Conservation (phyloP, 2,329 filamentous ascomycete species). For the Chrysoporthe deuterocubensis region DNA sequence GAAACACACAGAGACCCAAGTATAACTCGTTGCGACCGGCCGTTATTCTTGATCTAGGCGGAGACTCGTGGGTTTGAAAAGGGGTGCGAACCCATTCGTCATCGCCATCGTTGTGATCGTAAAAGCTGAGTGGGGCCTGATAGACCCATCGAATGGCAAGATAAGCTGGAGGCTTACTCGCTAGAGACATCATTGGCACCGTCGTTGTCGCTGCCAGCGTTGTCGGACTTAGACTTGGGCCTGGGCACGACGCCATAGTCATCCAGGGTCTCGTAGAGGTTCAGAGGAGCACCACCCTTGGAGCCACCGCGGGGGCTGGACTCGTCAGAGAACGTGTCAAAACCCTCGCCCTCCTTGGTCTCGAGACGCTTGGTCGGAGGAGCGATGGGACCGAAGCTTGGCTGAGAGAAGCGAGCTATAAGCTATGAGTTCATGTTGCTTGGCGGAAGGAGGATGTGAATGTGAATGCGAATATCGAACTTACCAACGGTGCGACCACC, state of each 20-base stretch:
- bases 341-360: not conserved
- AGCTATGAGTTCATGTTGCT: not conserved
- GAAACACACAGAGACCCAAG: not conserved
- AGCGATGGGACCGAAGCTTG: conserved; percentile 22
- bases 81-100: not conserved
- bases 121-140: not conserved
- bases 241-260: not conserved
- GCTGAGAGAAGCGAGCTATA: conserved; percentile 14
- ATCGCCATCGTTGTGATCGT: not conserved
- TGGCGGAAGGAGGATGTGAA: no score
- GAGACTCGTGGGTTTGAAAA: not conserved
- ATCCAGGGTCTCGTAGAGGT: conserved; percentile 1
- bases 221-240: not conserved
- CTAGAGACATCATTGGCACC: not conserved
- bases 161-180: not conserved
- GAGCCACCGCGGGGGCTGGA: conserved; percentile 2
- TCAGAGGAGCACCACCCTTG: conserved; percentile 6
- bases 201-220: not conserved
- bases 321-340: not conserved
- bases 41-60: not conserved
- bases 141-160: not conserved
- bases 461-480: no score
- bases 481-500: not conserved
- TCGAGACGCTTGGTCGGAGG: conserved; percentile 14
- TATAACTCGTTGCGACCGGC: not conserved